Percentiles rank a stretch among this genome's conserved stretches.
These are phyloP conservation scores for Lactifluus echinatus DNA, from an alignment of 768 basidiomycete species.

Conservation along the genomic window DNA sequence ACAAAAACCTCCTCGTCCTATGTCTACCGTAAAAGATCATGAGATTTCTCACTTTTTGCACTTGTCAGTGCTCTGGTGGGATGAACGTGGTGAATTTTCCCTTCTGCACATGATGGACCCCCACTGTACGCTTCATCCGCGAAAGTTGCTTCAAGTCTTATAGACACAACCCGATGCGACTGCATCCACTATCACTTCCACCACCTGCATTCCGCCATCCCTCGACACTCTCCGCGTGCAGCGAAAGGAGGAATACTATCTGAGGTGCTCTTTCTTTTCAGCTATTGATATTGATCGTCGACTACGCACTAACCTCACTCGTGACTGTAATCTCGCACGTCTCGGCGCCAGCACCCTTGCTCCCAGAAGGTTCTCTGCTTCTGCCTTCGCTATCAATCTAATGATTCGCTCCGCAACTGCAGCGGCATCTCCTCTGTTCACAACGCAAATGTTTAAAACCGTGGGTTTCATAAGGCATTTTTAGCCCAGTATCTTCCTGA, in stretches of 20 bases:
- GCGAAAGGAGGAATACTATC: no score
- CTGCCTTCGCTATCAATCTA: slow-evolving; percentile 55
- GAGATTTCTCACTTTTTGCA: slow-evolving; percentile 88
- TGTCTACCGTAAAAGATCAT: slow-evolving; percentile 58
- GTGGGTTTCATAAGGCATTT: no score
- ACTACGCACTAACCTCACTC: no score
- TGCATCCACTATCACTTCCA: no score
- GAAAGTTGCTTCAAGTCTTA: slow-evolving; percentile 59
- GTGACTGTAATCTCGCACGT: slow-evolving; percentile 78
- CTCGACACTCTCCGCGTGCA: no score
- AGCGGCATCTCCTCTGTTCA: slow-evolving; percentile 59
- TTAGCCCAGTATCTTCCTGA: no score
- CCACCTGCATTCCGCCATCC: no score
- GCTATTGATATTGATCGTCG: no score
- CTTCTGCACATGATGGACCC: slow-evolving; percentile 95
- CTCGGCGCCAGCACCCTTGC: slow-evolving; percentile 82
- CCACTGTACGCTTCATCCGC: slow-evolving; percentile 72
- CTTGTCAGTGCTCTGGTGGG: slow-evolving; percentile 92
- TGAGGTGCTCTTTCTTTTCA: no score
- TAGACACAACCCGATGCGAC: no score
- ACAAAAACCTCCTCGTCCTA: no score
- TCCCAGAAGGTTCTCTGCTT: slow-evolving; percentile 39
- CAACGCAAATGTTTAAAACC: slow-evolving; percentile 50
- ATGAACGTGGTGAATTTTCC: slow-evolving; percentile 83
- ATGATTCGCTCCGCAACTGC: slow-evolving; percentile 50